Evolutionary conservation across 2,329 filamentous ascomycete species (phyloP).

Genomic region (Aspergillus cejpii): DNA sequence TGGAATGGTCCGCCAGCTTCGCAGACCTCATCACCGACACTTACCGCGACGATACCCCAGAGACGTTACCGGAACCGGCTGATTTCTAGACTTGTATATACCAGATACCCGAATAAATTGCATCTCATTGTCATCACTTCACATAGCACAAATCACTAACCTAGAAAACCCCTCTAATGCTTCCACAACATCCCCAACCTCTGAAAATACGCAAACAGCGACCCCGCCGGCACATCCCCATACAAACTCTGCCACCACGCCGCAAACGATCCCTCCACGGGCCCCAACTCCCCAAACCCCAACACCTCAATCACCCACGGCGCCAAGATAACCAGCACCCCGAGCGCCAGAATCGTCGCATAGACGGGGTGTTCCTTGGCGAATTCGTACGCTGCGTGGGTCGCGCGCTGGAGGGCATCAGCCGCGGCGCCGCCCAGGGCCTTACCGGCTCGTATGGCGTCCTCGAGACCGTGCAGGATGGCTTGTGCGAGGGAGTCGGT

Average conservation of each 20-base stretch:
- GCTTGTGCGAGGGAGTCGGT: constrained; percentile 11
- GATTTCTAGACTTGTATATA: constrained; percentile 22
- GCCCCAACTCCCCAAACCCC: constrained; percentile 24
- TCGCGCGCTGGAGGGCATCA: constrained; percentile 13
- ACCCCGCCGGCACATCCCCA: constrained; percentile 37
- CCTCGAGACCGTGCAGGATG: constrained; percentile 10
- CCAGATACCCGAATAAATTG: no score
- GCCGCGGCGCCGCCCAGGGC: constrained; percentile 12
- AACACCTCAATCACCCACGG: constrained; percentile 24
- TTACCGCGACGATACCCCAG: constrained; percentile 24
- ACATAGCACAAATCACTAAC: no score
- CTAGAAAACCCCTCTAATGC: no score
- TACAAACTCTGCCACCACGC: constrained; percentile 38
- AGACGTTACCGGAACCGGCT: constrained; percentile 20
- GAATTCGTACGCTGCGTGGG: constrained; percentile 14
- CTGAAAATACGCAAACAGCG: constrained; percentile 42
- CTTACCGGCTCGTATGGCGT: constrained; percentile 11
- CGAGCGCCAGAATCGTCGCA: constrained; percentile 21
- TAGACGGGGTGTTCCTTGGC: constrained; percentile 21
- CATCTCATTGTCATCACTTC: no score
- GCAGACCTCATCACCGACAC: constrained; percentile 24
- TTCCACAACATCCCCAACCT: constrained; percentile 38
- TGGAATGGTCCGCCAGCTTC: constrained; percentile 37
- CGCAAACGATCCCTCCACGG: constrained; percentile 33
- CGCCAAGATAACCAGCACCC: constrained; percentile 18